Conservation (phyloP, 2,329 filamentous ascomycete genomes). For the Arachnomyces sp. region DNA sequence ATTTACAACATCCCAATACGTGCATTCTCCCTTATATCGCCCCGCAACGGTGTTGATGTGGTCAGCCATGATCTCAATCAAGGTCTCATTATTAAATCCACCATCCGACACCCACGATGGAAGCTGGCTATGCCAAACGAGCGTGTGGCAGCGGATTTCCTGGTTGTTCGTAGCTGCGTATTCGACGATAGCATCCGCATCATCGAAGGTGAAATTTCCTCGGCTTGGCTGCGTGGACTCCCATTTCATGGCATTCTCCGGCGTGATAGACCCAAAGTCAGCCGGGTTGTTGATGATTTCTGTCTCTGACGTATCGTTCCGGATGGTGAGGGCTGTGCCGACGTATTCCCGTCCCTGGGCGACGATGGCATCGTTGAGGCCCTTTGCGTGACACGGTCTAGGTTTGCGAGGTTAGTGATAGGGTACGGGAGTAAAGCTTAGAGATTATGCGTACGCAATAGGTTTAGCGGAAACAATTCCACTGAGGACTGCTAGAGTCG, state of each 20-base stretch:
- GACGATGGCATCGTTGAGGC: not conserved
- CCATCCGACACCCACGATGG: constrained; percentile 44
- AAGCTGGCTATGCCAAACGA: constrained; percentile 42
- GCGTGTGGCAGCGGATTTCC: constrained; percentile 54
- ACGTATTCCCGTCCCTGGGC: not conserved
- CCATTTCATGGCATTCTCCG: no score
- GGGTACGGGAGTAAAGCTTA: no score
- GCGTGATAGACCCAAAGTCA: no score
- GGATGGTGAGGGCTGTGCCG: constrained; percentile 1
- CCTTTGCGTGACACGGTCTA: not conserved
- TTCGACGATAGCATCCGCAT: no score
- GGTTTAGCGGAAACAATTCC: no score
- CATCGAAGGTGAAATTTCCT: no score
- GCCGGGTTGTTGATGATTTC: not conserved
- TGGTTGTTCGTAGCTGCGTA: no score
- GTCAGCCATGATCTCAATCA: constrained; percentile 48
- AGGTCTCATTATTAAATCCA: constrained; percentile 52
- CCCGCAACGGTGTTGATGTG: constrained; percentile 31
- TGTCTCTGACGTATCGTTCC: not conserved
- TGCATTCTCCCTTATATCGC: constrained; percentile 30
- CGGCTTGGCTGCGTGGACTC: no score
- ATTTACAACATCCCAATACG: constrained; percentile 28
- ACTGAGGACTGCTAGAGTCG: no score
- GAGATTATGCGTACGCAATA: no score
- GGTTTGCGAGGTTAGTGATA: no score